Conservation (phyloP, 306 rosid genomes). For the Sesbania bispinosa region DNA sequence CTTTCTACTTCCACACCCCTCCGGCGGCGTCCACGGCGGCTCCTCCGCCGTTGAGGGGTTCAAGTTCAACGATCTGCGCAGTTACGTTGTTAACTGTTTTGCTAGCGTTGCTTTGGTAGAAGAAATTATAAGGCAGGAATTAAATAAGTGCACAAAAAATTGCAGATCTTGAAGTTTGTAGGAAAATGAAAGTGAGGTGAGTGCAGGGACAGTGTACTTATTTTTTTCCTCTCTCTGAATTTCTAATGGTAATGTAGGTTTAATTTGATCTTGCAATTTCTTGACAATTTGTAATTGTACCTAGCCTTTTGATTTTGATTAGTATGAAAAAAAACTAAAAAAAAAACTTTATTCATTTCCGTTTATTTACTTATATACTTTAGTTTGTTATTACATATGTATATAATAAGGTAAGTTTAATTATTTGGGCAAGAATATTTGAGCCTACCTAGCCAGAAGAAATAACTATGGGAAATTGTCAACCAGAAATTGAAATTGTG, state of each 20-base stretch:
- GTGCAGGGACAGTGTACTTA: slow-evolving; percentile 16
- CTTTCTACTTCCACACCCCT: slow-evolving; percentile 73
- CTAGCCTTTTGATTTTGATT: slow-evolving; percentile 9
- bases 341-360: neutral
- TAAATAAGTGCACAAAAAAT: slow-evolving; percentile 44
- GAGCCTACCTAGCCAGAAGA: neutral
- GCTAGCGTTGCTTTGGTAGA: slow-evolving; percentile 39
- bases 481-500: neutral
- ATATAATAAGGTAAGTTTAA: neutral
- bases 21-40: slow-evolving; percentile 54
- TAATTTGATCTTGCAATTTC: slow-evolving; percentile 28
- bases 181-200: slow-evolving; percentile 12
- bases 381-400: too few relatives aligned
- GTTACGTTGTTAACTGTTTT: slow-evolving; percentile 16
- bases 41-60: slow-evolving; percentile 13
- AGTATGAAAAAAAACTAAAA: neutral
- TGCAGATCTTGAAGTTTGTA: slow-evolving; percentile 48
- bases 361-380: neutral
- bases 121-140: neutral
- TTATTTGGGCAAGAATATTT: neutral
- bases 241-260: slow-evolving; percentile 10
- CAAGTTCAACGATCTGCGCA: slow-evolving; percentile 6
- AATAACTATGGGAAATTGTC: neutral
- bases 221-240: neutral
- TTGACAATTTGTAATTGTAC: slow-evolving; percentile 25